A percentile compares a stretch with the other conserved stretches of the same genome.
Conservation (phyloP, 495 filamentous ascomycete species). For the Tuber indicum region DNA sequence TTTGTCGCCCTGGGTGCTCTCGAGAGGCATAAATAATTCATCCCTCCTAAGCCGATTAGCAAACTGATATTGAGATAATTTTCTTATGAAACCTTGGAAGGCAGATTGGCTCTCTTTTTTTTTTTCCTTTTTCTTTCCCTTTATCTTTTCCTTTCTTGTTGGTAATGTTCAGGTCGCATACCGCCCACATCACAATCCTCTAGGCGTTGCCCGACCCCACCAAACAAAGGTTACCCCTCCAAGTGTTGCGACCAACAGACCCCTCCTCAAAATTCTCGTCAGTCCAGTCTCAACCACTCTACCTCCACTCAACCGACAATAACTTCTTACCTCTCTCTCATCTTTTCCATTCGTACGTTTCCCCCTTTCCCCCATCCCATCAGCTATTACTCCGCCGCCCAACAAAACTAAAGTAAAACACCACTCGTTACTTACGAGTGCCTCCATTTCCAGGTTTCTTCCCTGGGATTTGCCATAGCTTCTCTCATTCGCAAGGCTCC, state of each 20-base stretch:
- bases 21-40: background rate
- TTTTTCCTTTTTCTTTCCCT: too few relatives aligned
- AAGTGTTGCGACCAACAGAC: slow-evolving; percentile 27
- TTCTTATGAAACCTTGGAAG: background rate
- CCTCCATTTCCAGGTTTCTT: background rate
- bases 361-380: slow-evolving; percentile 28
- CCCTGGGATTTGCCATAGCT: background rate
- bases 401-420: background rate
- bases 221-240: slow-evolving; percentile 36
- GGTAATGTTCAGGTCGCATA: slow-evolving; percentile 20
- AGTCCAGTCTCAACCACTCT: slow-evolving; percentile 9
- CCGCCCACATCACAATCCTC: slow-evolving; percentile 33
- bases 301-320: background rate
- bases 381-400: slow-evolving; percentile 17
- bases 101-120: background rate
- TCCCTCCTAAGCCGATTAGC: background rate
- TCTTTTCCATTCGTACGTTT: slow-evolving; percentile 8
- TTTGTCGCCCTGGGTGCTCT: background rate
- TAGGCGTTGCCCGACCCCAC: slow-evolving; percentile 27
- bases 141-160: background rate
- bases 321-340: slow-evolving; percentile 11
- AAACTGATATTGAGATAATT: background rate
- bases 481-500: slow-evolving; percentile 13
- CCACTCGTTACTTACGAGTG: background rate
- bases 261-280: slow-evolving; percentile 30